Evolutionary conservation across 2,329 filamentous ascomycete species (phyloP).

Genomic region (Botrytis deweyae): DNA sequence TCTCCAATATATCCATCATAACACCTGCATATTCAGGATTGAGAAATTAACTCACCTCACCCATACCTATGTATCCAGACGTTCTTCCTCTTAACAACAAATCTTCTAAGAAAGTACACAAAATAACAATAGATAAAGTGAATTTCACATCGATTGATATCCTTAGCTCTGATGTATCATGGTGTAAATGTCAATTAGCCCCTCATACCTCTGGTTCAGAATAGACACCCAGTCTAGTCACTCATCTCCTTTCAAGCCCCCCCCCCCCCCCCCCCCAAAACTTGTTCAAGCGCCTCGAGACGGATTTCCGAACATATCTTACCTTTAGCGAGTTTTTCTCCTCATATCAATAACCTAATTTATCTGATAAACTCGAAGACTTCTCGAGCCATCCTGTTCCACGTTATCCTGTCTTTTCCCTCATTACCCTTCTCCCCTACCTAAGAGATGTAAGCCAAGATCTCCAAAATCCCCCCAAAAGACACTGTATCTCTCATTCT

Average conservation of each 20-base stretch:
- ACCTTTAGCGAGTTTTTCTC: background rate
- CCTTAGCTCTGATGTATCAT: background rate
- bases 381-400: background rate
- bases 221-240: background rate
- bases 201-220: background rate
- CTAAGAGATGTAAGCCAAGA: too few species aligned
- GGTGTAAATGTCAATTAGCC: rapidly evolving
- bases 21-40: background rate
- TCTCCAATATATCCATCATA: too few species aligned
- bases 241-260: background rate
- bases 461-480: too few species aligned
- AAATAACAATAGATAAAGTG: background rate
- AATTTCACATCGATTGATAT: background rate
- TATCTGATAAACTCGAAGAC: background rate
- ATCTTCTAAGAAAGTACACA: background rate
- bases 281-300: too few species aligned
- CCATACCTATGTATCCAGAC: background rate
- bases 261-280: too few species aligned
- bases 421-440: background rate
- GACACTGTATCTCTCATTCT: background rate
- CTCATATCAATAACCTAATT: background rate
- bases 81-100: background rate
- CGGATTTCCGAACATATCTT: background rate
- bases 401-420: background rate
- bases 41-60: background rate